These are phyloP conservation scores for Venturia effusa DNA, from an alignment of 2,329 filamentous ascomycete genomes.

Conservation along the genomic window DNA sequence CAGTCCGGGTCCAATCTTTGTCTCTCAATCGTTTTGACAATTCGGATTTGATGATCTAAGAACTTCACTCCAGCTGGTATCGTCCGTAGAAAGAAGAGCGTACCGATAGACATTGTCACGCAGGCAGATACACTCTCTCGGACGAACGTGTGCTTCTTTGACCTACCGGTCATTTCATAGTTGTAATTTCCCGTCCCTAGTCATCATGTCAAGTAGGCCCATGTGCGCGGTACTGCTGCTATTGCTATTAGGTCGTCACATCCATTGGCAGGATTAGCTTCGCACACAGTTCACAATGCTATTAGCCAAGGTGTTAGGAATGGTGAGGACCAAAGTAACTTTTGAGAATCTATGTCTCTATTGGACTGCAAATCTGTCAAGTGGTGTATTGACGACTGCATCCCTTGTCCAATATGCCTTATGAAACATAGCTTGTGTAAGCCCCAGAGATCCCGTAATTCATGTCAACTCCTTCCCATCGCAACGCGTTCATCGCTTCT, in stretches of 20 bases:
- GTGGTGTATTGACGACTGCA: not conserved
- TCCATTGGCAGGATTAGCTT: not conserved
- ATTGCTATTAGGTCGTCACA: not conserved
- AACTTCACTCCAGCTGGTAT: too few relatives aligned
- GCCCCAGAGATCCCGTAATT: constrained; percentile 3
- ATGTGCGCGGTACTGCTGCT: not conserved
- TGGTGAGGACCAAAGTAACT: not conserved
- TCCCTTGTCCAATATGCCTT: not conserved
- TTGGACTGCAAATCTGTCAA: not conserved
- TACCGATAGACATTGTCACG: too few relatives aligned
- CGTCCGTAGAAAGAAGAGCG: too few relatives aligned
- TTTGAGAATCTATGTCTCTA: constrained; percentile 5
- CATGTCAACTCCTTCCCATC: constrained; percentile 2
- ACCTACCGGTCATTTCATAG: too few relatives aligned
- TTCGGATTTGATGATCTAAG: too few relatives aligned
- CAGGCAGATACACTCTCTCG: too few relatives aligned
- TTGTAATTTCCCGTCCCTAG: too few relatives aligned
- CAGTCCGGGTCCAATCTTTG: too few relatives aligned
- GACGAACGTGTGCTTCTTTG: too few relatives aligned
- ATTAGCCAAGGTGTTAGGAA: not conserved
- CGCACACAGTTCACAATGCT: not conserved
- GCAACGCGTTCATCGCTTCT: constrained; percentile 10
- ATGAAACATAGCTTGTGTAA: not conserved
- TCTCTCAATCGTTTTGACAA: too few relatives aligned
- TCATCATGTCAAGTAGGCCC: not conserved